Conservation (phyloP, 2,329 filamentous ascomycete genomes). For the Geosmithia putterillii region DNA sequence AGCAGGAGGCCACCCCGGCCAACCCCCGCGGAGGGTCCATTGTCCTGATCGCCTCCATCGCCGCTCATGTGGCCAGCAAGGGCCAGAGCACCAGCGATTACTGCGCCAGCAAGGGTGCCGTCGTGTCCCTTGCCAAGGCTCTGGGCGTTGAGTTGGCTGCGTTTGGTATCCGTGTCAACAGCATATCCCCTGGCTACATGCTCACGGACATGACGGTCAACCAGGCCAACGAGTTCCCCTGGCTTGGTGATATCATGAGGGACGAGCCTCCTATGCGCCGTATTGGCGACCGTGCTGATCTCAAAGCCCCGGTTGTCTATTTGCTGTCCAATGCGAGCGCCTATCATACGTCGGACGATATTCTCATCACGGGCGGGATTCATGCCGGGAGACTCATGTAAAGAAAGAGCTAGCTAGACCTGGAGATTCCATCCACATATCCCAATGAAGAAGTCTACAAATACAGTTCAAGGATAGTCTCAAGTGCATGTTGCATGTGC, state of each 20-base stretch:
- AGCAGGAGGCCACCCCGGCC: conserved; percentile 10
- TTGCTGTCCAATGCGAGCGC: conserved; percentile 24
- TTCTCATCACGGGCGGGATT: too few relatives aligned
- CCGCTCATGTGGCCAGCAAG: conserved; percentile 15
- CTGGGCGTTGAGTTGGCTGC: conserved; percentile 20
- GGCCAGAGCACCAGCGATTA: conserved; percentile 22
- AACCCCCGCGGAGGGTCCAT: conserved; percentile 15
- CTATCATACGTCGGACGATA: conserved; percentile 26
- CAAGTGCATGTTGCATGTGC: too few relatives aligned
- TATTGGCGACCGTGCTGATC: conserved; percentile 22
- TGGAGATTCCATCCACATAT: too few relatives aligned
- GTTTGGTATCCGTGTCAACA: conserved; percentile 16
- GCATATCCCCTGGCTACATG: conserved; percentile 21
- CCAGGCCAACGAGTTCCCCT: conserved; percentile 12
- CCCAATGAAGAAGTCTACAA: too few relatives aligned
- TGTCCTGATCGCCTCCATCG: conserved; percentile 18
- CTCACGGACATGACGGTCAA: conserved; percentile 19
- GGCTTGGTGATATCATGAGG: conserved; percentile 20
- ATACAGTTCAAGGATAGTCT: too few relatives aligned
- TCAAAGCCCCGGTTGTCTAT: conserved; percentile 25
- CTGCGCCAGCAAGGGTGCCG: conserved; percentile 32
- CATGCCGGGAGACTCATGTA: too few relatives aligned
- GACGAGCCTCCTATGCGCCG: conserved; percentile 23
- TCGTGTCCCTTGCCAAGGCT: conserved; percentile 27
- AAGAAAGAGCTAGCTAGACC: too few relatives aligned